phyloP scores from a whole-genome alignment of 345 rosid species.

The Erysimum cheiranthoides region DNA sequence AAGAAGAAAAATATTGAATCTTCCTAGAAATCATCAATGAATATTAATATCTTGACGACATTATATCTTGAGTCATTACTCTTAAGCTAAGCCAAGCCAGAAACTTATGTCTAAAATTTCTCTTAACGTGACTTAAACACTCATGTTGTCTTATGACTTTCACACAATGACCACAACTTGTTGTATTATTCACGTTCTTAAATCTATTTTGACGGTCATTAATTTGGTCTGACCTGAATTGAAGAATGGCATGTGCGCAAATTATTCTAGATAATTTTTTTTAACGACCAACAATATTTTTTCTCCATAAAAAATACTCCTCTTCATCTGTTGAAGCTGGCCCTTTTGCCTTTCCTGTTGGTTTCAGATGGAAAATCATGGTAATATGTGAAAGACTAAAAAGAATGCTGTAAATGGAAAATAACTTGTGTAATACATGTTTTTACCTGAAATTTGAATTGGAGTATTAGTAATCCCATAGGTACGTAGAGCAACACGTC shows the following conservation, averaged over 20 bases:
- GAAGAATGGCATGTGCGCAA: neutral
- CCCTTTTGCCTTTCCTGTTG: too few relatives aligned
- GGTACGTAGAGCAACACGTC: too few relatives aligned
- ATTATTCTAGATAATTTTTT: neutral
- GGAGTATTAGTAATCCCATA: too few relatives aligned
- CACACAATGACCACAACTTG: conserved; percentile 49
- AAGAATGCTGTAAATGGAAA: too few relatives aligned
- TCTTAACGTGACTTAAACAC: conserved; percentile 72
- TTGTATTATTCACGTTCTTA: neutral
- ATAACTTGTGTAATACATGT: too few relatives aligned
- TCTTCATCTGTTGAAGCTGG: too few relatives aligned
- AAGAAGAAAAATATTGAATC: too few relatives aligned
- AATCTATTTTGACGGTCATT: neutral
- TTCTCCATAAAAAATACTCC: too few relatives aligned
- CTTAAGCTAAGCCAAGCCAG: conserved; percentile 82
- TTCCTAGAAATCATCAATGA: conserved; percentile 53
- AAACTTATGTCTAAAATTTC: conserved; percentile 77
- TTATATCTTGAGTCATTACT: conserved; percentile 68
- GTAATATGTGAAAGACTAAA: too few relatives aligned
- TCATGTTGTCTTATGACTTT: conserved; percentile 76
- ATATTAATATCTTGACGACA: conserved; percentile 74
- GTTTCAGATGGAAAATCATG: too few relatives aligned
- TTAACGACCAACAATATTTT: too few relatives aligned
- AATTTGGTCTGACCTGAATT: neutral
- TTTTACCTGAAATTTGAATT: too few relatives aligned